These are phyloP conservation scores for Lepidium didymum DNA, from an alignment of 345 rosid genomes.

Conservation along the genomic window DNA sequence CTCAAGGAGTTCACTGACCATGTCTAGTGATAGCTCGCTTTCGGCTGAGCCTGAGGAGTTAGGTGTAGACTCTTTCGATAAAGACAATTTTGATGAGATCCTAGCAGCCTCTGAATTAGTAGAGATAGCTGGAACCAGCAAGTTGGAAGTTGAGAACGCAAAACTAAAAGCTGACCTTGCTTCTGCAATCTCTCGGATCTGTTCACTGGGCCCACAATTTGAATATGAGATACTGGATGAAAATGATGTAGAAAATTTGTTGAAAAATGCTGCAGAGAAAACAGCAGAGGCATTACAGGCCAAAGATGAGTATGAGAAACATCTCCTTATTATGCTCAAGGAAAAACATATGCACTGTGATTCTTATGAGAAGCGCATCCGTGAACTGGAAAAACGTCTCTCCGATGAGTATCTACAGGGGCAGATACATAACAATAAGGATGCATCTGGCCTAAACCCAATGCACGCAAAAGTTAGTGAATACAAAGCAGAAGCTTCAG, in stretches of 20 bases:
- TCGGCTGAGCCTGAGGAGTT: constrained; percentile 51
- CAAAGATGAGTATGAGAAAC: constrained; percentile 73
- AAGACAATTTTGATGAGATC: constrained; percentile 44
- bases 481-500: constrained; percentile 40
- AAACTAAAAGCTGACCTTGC: constrained; percentile 97
- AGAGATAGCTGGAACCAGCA: constrained; percentile 94
- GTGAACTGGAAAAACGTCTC: constrained; percentile 83
- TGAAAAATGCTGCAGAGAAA: constrained; percentile 70
- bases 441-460: constrained; percentile 37
- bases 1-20: constrained; percentile 52
- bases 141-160: constrained; percentile 93
- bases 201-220: constrained; percentile 56
- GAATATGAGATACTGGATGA: constrained; percentile 70
- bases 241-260: constrained; percentile 41
- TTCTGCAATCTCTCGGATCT: constrained; percentile 70
- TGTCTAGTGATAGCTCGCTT: constrained; percentile 59
- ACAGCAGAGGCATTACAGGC: constrained; percentile 80
- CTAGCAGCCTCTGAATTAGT: constrained; percentile 59
- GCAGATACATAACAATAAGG: constrained; percentile 50
- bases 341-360: constrained; percentile 68
- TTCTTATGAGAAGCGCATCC: constrained; percentile 89
- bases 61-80: constrained; percentile 34
- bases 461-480: constrained; percentile 33
- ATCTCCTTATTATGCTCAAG: constrained; percentile 67
- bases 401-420: constrained; percentile 58